Evolutionary conservation across 2,329 filamentous ascomycete genomes (phyloP).

Genomic region (Fusarium devonianum): DNA sequence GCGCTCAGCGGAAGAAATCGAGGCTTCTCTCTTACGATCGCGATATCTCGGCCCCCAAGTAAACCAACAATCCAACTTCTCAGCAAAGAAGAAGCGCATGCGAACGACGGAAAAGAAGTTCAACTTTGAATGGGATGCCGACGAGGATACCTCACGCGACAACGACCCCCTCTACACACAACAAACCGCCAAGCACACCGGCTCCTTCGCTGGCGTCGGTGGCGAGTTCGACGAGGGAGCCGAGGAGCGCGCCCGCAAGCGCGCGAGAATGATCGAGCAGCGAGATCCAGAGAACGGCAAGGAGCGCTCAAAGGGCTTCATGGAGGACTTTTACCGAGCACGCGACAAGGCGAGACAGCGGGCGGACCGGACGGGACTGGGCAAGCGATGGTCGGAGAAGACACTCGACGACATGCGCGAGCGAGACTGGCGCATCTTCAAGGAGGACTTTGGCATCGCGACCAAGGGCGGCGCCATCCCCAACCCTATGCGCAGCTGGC

Average conservation of each 20-base stretch:
- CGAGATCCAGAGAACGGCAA: slow-evolving; percentile 78
- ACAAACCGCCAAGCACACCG: slow-evolving; percentile 43
- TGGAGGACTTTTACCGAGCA: slow-evolving; percentile 81
- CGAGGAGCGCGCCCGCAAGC: slow-evolving; percentile 62
- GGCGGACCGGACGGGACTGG: slow-evolving; percentile 75
- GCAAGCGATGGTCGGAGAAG: slow-evolving; percentile 97
- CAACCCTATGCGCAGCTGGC: slow-evolving; percentile 95
- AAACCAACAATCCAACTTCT: slow-evolving; percentile 84
- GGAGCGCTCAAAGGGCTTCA: slow-evolving; percentile 77
- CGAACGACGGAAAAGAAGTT: slow-evolving; percentile 96
- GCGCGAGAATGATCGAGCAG: slow-evolving; percentile 74
- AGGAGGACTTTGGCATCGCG: slow-evolving; percentile 96
- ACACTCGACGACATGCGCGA: slow-evolving; percentile 91
- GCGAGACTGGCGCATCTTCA: slow-evolving; percentile 99
- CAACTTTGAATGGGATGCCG: slow-evolving; percentile 97
- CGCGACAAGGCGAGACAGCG: slow-evolving; percentile 72
- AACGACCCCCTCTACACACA: slow-evolving; percentile 78
- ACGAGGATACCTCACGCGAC: slow-evolving; percentile 77
- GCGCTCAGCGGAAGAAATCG: slow-evolving; percentile 66
- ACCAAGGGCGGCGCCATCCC: slow-evolving; percentile 93
- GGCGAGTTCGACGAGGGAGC: slow-evolving; percentile 62
- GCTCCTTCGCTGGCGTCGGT: slow-evolving; percentile 57
- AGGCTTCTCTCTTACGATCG: slow-evolving; percentile 76
- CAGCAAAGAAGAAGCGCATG: slow-evolving; percentile 93
- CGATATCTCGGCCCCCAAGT: slow-evolving; percentile 92